phyloP scores from a whole-genome alignment of 2,329 filamentous ascomycete genomes.

The Fusarium sp. region DNA sequence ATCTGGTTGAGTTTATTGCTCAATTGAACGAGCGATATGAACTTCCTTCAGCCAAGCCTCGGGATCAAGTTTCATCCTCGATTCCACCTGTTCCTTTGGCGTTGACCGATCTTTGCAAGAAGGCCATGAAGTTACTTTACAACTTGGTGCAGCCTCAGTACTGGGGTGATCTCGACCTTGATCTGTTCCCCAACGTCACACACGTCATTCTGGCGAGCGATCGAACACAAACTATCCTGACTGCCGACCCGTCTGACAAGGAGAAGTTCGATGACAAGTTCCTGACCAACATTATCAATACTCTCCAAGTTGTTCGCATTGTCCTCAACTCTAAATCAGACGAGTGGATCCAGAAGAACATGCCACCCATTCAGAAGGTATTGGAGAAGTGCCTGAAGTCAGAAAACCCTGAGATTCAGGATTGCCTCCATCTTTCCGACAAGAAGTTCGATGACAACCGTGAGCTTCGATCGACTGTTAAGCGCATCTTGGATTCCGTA shows the following conservation, averaged over 20 bases:
- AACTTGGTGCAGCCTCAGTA: conserved; percentile 89
- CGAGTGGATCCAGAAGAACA: conserved; percentile 89
- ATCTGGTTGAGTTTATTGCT: conserved; percentile 95
- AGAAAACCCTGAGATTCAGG: conserved; percentile 92
- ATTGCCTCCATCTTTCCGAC: conserved; percentile 85
- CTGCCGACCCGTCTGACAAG: conserved; percentile 72
- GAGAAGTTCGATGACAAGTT: conserved; percentile 88
- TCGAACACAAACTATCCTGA: conserved; percentile 74
- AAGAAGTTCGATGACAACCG: conserved; percentile 78
- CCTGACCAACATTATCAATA: conserved; percentile 91
- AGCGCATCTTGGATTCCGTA: conserved; percentile 88
- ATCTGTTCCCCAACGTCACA: conserved; percentile 91
- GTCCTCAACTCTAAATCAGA: conserved; percentile 89
- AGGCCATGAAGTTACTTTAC: conserved; percentile 84
- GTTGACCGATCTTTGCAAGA: conserved; percentile 86
- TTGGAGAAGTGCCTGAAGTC: conserved; percentile 90
- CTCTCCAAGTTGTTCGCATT: conserved; percentile 91
- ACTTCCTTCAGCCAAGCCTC: conserved; percentile 78
- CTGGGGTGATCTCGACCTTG: conserved; percentile 93
- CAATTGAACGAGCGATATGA: conserved; percentile 89
- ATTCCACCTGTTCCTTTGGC: conserved; percentile 65
- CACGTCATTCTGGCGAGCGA: conserved; percentile 89
- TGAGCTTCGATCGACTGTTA: conserved; percentile 81
- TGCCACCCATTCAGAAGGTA: conserved; percentile 85
- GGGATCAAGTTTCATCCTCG: conserved; percentile 64